Conservation (phyloP, 768 basidiomycete species). For the Chalciporus chontae region DNA sequence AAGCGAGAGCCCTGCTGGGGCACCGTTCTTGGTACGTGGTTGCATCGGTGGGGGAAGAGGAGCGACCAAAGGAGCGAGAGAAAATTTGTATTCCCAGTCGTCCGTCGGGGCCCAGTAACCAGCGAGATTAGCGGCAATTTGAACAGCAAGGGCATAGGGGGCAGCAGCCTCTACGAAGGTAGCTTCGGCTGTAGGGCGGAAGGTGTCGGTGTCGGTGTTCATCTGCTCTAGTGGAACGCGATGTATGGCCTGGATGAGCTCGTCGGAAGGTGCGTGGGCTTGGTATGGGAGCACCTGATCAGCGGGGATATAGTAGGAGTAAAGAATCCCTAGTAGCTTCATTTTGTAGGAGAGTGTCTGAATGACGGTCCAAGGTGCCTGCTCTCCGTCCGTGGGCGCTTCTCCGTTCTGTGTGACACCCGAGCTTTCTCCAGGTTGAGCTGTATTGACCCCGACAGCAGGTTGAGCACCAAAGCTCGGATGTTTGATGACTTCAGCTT, state of each 20-base stretch:
- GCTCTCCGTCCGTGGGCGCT: constrained; percentile 8
- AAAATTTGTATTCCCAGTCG: constrained; percentile 61
- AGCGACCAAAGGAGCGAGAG: constrained; percentile 31
- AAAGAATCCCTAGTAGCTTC: constrained; percentile 58
- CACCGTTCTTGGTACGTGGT: background rate
- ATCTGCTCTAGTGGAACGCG: constrained; percentile 41
- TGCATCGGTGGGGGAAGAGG: constrained; percentile 7
- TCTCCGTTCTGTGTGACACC: constrained; percentile 7
- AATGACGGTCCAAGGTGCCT: constrained; percentile 52
- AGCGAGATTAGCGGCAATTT: constrained; percentile 63
- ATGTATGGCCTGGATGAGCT: constrained; percentile 49
- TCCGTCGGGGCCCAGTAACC: constrained; percentile 71
- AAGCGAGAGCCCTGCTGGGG: constrained; percentile 28
- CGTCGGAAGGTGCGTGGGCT: constrained; percentile 53
- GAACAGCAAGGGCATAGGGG: constrained; percentile 67
- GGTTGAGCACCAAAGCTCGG: constrained; percentile 2
- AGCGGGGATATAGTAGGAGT: constrained; percentile 48
- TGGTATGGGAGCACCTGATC: constrained; percentile 71
- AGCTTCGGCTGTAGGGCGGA: constrained; percentile 42
- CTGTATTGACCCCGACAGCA: constrained; percentile 3
- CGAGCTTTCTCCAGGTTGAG: constrained; percentile 8
- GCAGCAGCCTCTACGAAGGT: constrained; percentile 52
- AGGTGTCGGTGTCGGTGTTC: constrained; percentile 44
- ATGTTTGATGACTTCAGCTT: constrained; percentile 39
- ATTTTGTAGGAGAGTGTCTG: constrained; percentile 67